Conservation (phyloP, 805 yeast genomes). For the Cyberlindnera petersonii region DNA sequence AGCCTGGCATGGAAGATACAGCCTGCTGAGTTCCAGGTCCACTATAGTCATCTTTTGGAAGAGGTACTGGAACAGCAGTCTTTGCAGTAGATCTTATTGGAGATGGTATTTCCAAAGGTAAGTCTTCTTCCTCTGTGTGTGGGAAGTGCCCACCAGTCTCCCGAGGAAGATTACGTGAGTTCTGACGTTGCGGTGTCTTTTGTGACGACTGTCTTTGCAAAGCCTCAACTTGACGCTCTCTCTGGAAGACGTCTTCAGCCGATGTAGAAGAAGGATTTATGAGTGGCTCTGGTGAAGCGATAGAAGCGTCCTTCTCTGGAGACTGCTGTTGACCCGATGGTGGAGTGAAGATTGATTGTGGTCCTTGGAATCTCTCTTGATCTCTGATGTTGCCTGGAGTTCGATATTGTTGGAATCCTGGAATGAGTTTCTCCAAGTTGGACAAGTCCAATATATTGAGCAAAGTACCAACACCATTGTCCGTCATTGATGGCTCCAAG, state of each 20-base stretch:
- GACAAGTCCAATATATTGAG: slow-evolving; percentile 60
- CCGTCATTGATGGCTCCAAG: slow-evolving; percentile 49
- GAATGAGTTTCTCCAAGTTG: slow-evolving; percentile 32
- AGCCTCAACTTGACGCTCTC: slow-evolving; percentile 14
- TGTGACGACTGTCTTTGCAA: slow-evolving; percentile 12
- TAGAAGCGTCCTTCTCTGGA: slow-evolving; percentile 8
- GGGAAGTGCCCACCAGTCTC: too few relatives aligned
- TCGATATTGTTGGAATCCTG: slow-evolving; percentile 35
- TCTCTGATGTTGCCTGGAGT: slow-evolving; percentile 29
- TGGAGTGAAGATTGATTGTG: slow-evolving; percentile 21
- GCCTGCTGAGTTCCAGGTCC: neutral
- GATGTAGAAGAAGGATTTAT: slow-evolving; percentile 5
- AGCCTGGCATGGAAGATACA: slow-evolving; percentile 8
- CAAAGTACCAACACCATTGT: slow-evolving; percentile 54
- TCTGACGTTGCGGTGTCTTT: slow-evolving; percentile 7
- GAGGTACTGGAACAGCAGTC: slow-evolving; percentile 23
- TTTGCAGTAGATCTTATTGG: slow-evolving; percentile 24
- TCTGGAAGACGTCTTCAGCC: slow-evolving; percentile 26
- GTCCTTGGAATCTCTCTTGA: slow-evolving; percentile 22
- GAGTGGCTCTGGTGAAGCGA: slow-evolving; percentile 3
- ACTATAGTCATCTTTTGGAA: slow-evolving; percentile 5
- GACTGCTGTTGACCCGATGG: slow-evolving; percentile 10
- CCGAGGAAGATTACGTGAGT: neutral
- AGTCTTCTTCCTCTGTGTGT: slow-evolving; percentile 22
- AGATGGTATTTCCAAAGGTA: slow-evolving; percentile 29